Base-by-base conservation (phyloP, 192 early-diverging fungal genomes). In the Cladochytrium replicatum region DNA sequence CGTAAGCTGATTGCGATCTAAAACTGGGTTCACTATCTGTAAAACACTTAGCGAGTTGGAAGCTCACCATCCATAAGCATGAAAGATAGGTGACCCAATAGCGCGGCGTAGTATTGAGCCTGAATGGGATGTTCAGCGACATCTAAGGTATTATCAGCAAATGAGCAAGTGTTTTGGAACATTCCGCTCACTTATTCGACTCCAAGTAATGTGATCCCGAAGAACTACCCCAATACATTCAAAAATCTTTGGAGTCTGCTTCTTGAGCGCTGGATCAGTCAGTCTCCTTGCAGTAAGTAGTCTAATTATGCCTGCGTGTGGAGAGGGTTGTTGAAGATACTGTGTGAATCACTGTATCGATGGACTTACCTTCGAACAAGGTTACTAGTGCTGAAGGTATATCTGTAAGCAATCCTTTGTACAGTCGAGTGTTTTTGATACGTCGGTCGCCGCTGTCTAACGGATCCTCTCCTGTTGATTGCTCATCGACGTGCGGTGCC, bases 401-500 rank as follows among this genome's bases (percentile, higher is more conserved):
- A 43, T 87, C 74, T 0, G 71, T 74, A 9, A 87, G 60, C 8
- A 86, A 61, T 37, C 75, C 60, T 46, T 75, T 78, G 41, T 86
- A 74, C 40, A 61, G 70, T 27, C 77, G 75, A 9, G 75, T 69
- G 47, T 87, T 87, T 55, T 74, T 69, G 26, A 79, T 73, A n/a
- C 69, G 67, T n/a, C 59, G 68, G 43, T 83, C 71, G 25, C 77
- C 78, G 24, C 75, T 46, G 39, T 63, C 54, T 25, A 50, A 49
- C 19, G 48, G 53, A 15, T 54, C 61, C 2, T 40, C 57, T 15
- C 42, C 7, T 2, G 54, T 22, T 6, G 55, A 6, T 9, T 64
- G 55, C 24, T 64, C 64, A 11, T 28, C 32, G 13, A n/a, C n/a
- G n/a, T n/a, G n/a, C n/a, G n/a, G n/a, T n/a, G n/a, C n/a, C n/a